Evolutionary conservation across 208 protist species (phyloP).

Genomic region (Leishmania turanica): DNA sequence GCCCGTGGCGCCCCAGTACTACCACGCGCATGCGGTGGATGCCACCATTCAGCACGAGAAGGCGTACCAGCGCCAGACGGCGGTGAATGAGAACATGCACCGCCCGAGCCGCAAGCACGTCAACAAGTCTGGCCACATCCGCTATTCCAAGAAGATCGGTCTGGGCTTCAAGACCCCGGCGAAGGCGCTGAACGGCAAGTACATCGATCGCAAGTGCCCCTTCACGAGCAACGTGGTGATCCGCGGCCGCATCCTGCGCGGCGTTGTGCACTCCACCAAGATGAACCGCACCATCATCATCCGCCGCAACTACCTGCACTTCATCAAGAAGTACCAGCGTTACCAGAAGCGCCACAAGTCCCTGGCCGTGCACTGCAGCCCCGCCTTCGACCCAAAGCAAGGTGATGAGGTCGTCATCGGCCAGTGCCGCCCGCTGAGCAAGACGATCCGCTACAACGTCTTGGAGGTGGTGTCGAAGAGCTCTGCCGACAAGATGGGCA

Average conservation of each 20-base stretch:
- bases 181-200: conserved; percentile 98
- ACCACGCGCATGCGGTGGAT: conserved; percentile 72
- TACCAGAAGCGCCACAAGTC: conserved; percentile 99
- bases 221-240: conserved; percentile 99
- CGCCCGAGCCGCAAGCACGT: conserved; percentile 54
- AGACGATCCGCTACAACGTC: conserved; percentile 99
- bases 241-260: conserved; percentile 99
- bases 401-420: conserved; percentile 99
- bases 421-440: conserved; percentile 99
- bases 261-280: conserved; percentile 98
- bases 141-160: conserved; percentile 93
- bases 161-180: conserved; percentile 99
- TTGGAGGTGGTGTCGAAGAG: conserved; percentile 94
- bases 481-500: conserved; percentile 84
- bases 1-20: conserved; percentile 64
- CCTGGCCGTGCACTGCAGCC: conserved; percentile 98
- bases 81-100: conserved; percentile 92
- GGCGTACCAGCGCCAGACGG: conserved; percentile 93
- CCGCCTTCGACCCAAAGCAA: conserved; percentile 97
- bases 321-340: conserved; percentile 99
- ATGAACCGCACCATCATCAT: conserved; percentile 99
- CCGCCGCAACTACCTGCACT: conserved; percentile 99
- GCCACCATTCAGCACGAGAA: conserved; percentile 91
- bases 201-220: conserved; percentile 99
- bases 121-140: conserved; percentile 83